Percentiles rank a stretch among this genome's conserved stretches.
phyloP scores from a whole-genome alignment of 2,329 filamentous ascomycete genomes.

The Phialophora tarda region DNA sequence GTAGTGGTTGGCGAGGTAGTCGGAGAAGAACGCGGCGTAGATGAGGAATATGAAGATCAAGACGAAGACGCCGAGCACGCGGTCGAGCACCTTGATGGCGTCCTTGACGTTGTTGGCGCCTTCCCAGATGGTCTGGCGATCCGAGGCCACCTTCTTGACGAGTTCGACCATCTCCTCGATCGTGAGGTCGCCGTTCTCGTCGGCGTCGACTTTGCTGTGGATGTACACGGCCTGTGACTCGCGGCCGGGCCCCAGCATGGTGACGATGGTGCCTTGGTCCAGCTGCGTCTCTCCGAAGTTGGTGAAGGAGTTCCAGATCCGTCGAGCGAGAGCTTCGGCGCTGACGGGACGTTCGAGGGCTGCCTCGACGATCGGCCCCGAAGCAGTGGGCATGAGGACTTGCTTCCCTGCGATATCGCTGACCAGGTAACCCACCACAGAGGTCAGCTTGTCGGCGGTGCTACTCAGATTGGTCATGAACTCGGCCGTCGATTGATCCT shows the following conservation, averaged over 20 bases:
- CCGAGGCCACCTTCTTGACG: slow-evolving; percentile 41
- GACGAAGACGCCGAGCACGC: slow-evolving; percentile 42
- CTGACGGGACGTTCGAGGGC: slow-evolving; percentile 41
- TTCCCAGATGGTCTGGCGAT: slow-evolving; percentile 43
- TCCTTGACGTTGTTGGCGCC: slow-evolving; percentile 45
- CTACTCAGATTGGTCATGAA: slow-evolving; percentile 30
- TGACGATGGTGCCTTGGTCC: slow-evolving; percentile 40
- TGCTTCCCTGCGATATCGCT: slow-evolving; percentile 30
- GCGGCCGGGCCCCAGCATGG: slow-evolving; percentile 41
- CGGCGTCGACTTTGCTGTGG: slow-evolving; percentile 43
- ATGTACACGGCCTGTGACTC: slow-evolving; percentile 42
- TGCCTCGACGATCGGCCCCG: slow-evolving; percentile 42
- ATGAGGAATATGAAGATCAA: slow-evolving; percentile 32
- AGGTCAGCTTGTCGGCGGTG: slow-evolving; percentile 25
- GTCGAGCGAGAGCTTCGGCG: slow-evolving; percentile 44
- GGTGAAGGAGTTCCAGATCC: slow-evolving; percentile 45
- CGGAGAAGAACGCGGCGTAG: slow-evolving; percentile 33
- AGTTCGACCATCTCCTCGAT: slow-evolving; percentile 46
- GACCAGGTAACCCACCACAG: slow-evolving; percentile 26
- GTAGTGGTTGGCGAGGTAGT: slow-evolving; percentile 29
- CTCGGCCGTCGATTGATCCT: slow-evolving; percentile 23
- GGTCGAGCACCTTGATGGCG: slow-evolving; percentile 45
- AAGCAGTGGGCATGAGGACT: slow-evolving; percentile 35
- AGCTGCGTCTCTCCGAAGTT: slow-evolving; percentile 38
- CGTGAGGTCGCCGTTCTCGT: slow-evolving; percentile 46